These are phyloP conservation scores for Halophytophthora batemanensis DNA, from an alignment of 352 stramenopile genomes.

Conservation along the genomic window DNA sequence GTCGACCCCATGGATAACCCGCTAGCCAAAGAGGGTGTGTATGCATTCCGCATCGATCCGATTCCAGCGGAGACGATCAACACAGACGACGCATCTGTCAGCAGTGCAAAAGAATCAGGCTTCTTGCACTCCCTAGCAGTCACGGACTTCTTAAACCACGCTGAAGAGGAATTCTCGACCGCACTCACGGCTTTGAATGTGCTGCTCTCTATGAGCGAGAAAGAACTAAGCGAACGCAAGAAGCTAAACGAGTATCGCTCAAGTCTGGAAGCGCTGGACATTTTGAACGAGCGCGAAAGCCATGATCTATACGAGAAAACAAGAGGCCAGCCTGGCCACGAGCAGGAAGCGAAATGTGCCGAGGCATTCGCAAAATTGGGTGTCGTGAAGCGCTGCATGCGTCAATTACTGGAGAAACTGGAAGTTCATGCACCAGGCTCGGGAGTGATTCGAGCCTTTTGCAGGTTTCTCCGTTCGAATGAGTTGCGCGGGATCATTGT, in stretches of 20 bases:
- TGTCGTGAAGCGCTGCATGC: constrained; percentile 55
- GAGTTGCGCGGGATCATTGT: constrained; percentile 31
- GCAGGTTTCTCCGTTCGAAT: constrained; percentile 33
- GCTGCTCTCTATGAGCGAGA: constrained; percentile 69
- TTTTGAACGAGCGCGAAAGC: constrained; percentile 65
- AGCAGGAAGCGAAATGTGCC: constrained; percentile 30
- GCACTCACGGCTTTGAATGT: constrained; percentile 74
- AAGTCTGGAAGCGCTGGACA: constrained; percentile 65
- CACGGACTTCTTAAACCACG: constrained; percentile 65
- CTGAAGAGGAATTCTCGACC: constrained; percentile 75
- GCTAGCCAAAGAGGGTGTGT: constrained; percentile 18
- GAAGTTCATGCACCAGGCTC: constrained; percentile 46
- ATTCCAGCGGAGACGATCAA: constrained; percentile 5
- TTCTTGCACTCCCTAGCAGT: constrained; percentile 71
- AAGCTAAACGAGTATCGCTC: constrained; percentile 62
- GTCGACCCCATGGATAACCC: constrained; percentile 30
- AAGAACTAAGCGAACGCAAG: constrained; percentile 38
- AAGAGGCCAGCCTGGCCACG: constrained; percentile 28
- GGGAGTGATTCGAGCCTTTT: constrained; percentile 47
- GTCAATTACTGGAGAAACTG: constrained; percentile 54
- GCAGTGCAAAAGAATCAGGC: constrained; percentile 30
- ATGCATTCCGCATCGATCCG: constrained; percentile 22
- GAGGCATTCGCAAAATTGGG: constrained; percentile 48
- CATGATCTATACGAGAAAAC: constrained; percentile 41
- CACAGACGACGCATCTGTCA: constrained; percentile 1